Evolutionary conservation across 108 stramenopile genomes (phyloP).

Genomic region (Skeletonema marinoi): DNA sequence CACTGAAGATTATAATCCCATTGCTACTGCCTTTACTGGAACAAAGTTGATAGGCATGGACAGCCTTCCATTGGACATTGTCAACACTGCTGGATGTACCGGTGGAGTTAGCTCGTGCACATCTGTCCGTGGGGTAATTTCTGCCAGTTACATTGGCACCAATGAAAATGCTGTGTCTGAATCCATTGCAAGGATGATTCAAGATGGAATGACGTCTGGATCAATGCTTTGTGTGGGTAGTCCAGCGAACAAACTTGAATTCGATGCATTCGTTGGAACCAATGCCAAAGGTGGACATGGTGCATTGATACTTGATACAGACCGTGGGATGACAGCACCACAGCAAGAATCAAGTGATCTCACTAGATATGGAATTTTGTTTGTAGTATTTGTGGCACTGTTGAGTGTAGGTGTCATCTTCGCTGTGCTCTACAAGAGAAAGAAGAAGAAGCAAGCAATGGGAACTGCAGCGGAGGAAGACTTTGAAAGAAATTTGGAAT

Average conservation of each 20-base stretch:
- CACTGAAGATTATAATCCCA: not conserved
- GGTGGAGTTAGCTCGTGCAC: conserved; percentile 25
- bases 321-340: not conserved
- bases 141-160: conserved; percentile 35
- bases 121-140: conserved; percentile 24
- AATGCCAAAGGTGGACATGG: not conserved
- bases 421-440: conserved; percentile 11
- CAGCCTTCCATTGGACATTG: not conserved
- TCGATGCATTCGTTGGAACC: not conserved
- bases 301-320: not conserved
- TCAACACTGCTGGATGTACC: conserved; percentile 20
- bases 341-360: conserved; percentile 11
- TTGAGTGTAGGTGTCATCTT: conserved; percentile 27
- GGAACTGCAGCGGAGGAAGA: not conserved
- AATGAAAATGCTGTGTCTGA: conserved; percentile 36
- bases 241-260: conserved; percentile 28
- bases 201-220: conserved; percentile 28
- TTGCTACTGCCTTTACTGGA: not conserved
- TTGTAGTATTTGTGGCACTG: conserved; percentile 31
- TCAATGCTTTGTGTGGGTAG: conserved; percentile 9
- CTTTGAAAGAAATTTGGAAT: not conserved
- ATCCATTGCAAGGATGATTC: conserved; percentile 5
- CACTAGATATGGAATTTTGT: conserved; percentile 30
- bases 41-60: not conserved
- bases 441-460: not conserved